Percentiles rank a stretch among this genome's conserved stretches.
Conservation (phyloP, 192 early-diverging fungal genomes). For the Backusella luteola region DNA sequence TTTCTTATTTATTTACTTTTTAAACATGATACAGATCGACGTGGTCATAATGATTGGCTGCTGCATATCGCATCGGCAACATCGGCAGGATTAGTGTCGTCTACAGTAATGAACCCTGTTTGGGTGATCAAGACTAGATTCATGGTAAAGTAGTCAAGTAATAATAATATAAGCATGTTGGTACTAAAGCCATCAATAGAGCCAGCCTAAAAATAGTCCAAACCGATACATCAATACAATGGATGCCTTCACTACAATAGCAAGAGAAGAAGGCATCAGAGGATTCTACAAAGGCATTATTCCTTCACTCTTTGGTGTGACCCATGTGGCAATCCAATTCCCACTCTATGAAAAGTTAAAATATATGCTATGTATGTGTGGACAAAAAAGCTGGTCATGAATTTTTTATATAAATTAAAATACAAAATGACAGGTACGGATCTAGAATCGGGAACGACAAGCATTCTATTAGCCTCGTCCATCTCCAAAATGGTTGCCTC, state of each 20-base stretch:
- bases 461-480: constrained; percentile 80
- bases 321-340: constrained; percentile 93
- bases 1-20: no score
- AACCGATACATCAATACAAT: constrained; percentile 82
- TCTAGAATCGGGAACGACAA: constrained; percentile 18
- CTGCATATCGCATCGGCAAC: constrained; percentile 86
- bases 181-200: constrained; percentile 36
- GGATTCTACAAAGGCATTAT: constrained; percentile 94
- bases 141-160: constrained; percentile 54
- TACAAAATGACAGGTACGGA: constrained; percentile 6
- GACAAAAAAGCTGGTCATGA: neutral
- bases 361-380: constrained; percentile 48
- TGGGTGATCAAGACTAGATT: constrained; percentile 93
- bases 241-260: constrained; percentile 80
- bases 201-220: constrained; percentile 69
- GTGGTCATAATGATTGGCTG: constrained; percentile 43
- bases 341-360: constrained; percentile 95
- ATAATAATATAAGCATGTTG: neutral
- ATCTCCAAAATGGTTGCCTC: constrained; percentile 89
- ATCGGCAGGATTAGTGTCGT: constrained; percentile 76
- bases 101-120: constrained; percentile 81
- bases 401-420: neutral
- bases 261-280: constrained; percentile 66
- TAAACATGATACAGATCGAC: neutral
- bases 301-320: constrained; percentile 87